Evolutionary conservation across 108 stramenopile genomes (phyloP).

Genomic region (Fragilaria crotonensis): DNA sequence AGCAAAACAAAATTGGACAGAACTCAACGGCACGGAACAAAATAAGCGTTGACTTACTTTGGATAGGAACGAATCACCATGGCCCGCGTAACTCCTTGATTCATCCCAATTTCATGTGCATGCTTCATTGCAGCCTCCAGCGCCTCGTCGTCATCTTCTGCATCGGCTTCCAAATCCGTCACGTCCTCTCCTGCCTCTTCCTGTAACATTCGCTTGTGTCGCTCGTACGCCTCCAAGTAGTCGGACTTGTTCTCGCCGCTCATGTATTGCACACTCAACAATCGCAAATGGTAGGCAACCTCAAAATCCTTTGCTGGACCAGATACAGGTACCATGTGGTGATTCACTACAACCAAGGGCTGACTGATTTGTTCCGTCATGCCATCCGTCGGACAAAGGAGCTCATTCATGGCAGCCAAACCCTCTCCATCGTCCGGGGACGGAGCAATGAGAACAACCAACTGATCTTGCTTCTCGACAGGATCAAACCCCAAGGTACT

Average conservation of each 20-base stretch:
- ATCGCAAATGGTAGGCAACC: slow-evolving; percentile 74
- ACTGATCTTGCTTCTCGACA: slow-evolving; percentile 69
- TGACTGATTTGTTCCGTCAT: slow-evolving; percentile 23
- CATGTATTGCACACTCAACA: slow-evolving; percentile 82
- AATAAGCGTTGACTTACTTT: slow-evolving; percentile 33
- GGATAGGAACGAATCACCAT: slow-evolving; percentile 89
- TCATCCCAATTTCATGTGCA: slow-evolving; percentile 65
- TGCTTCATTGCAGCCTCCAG: slow-evolving; percentile 78
- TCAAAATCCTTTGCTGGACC: slow-evolving; percentile 54
- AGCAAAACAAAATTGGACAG: slow-evolving; percentile 2
- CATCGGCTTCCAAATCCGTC: slow-evolving; percentile 12
- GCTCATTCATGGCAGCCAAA: slow-evolving; percentile 52
- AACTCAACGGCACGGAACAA: background rate
- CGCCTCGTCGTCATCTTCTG: slow-evolving; percentile 45
- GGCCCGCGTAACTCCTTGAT: slow-evolving; percentile 76
- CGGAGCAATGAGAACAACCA: slow-evolving; percentile 81
- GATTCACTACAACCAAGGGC: slow-evolving; percentile 78
- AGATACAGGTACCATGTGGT: slow-evolving; percentile 76
- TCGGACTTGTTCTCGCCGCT: slow-evolving; percentile 52
- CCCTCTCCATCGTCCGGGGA: slow-evolving; percentile 76
- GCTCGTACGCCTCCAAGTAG: slow-evolving; percentile 25
- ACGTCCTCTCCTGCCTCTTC: slow-evolving; percentile 9
- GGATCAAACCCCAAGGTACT: slow-evolving; percentile 82
- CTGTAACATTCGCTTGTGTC: slow-evolving; percentile 2
- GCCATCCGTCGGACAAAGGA: slow-evolving; percentile 41